Evolutionary conservation across 805 yeast species (phyloP).

Genomic region (Pichia deserticola): DNA sequence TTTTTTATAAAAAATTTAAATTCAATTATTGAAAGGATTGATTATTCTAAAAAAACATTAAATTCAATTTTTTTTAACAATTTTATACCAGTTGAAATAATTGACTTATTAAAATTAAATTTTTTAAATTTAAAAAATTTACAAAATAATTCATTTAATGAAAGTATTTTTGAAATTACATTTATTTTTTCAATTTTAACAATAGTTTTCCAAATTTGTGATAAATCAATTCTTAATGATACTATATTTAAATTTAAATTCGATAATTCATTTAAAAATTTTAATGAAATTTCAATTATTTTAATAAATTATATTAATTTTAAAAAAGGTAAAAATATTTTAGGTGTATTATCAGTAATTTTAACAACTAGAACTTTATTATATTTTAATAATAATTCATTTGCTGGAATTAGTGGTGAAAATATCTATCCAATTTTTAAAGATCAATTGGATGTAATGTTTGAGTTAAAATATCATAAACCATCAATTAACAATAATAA

Average conservation of each 20-base stretch:
- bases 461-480: slow-evolving; percentile 8
- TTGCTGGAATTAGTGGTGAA: slow-evolving; percentile 1
- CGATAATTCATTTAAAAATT: not conserved
- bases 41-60: slow-evolving; percentile 1
- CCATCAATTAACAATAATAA: not conserved
- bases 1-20: slow-evolving; percentile 4
- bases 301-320: not conserved
- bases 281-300: not conserved
- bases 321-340: not conserved
- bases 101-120: not conserved
- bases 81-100: slow-evolving; percentile 3
- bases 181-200: slow-evolving; percentile 8
- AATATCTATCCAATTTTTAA: slow-evolving; percentile 7
- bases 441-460: not conserved
- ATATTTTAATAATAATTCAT: not conserved
- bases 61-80: not conserved
- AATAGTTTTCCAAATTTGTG: too few relatives aligned
- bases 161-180: slow-evolving; percentile 9
- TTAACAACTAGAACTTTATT: not conserved
- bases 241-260: not conserved
- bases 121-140: too few relatives aligned
- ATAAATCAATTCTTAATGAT: too few relatives aligned
- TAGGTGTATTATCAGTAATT: not conserved
- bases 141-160: not conserved
- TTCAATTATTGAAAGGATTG: slow-evolving; percentile 10